phyloP scores from a whole-genome alignment of 768 basidiomycete genomes.

The Galerina sulciceps region DNA sequence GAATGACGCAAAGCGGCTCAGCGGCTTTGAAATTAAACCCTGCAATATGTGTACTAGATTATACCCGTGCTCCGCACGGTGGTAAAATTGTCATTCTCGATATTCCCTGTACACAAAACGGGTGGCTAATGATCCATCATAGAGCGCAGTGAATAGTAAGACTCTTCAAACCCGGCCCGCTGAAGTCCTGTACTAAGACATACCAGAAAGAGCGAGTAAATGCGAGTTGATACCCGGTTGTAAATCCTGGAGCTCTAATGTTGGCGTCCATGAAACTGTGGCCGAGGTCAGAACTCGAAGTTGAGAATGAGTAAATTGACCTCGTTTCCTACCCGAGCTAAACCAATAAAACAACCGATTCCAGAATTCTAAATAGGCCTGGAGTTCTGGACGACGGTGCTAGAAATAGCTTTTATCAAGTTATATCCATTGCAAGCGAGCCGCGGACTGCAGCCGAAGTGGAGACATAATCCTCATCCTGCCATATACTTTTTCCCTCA shows the following conservation, averaged over 20 bases:
- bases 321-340: conserved; percentile 43
- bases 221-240: too few relatives aligned
- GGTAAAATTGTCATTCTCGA: too few relatives aligned
- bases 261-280: too few relatives aligned
- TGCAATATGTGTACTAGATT: too few relatives aligned
- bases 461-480: background rate
- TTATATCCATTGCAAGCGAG: background rate
- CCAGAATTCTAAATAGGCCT: conserved; percentile 39
- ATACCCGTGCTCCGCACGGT: too few relatives aligned
- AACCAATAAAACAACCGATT: conserved; percentile 35
- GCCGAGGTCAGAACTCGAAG: background rate
- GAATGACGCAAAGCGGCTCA: conserved; percentile 16
- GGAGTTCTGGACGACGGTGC: conserved; percentile 42
- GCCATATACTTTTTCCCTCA: too few relatives aligned
- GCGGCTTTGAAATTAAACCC: conserved; percentile 43
- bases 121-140: background rate
- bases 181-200: too few relatives aligned
- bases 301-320: conserved; percentile 13
- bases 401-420: conserved; percentile 9
- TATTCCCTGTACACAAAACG: too few relatives aligned
- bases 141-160: background rate
- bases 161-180: too few relatives aligned
- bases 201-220: too few relatives aligned
- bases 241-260: too few relatives aligned
- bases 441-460: background rate